Percentiles rank a stretch among this genome's conserved stretches.
Evolutionary conservation across 2,329 filamentous ascomycete genomes (phyloP).

Genomic region (Emmonsia crescens): DNA sequence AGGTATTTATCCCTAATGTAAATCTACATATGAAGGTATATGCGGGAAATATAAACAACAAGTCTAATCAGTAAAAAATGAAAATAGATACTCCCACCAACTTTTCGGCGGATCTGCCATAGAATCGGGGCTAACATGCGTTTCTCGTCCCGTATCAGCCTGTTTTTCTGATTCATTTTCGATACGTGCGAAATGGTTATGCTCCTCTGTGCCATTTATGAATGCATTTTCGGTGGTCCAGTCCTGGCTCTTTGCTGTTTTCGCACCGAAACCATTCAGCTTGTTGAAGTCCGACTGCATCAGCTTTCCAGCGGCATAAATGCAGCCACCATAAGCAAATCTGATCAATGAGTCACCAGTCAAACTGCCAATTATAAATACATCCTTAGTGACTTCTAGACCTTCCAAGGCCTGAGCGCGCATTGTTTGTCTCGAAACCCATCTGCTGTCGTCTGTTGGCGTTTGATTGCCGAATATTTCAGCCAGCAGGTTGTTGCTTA

Average conservation of each 20-base stretch:
- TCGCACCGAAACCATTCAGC: constrained; percentile 8
- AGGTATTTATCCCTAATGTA: constrained; percentile 1
- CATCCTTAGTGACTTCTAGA: constrained; percentile 41
- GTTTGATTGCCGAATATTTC: constrained; percentile 34
- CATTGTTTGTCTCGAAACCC: constrained; percentile 44
- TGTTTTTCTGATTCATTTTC: background rate
- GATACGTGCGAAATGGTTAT: background rate
- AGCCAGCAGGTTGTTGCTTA: constrained; percentile 35
- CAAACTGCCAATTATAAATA: constrained; percentile 49
- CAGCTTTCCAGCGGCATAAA: constrained; percentile 45
- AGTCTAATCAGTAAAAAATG: constrained; percentile 5
- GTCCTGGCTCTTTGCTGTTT: constrained; percentile 9
- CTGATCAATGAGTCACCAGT: constrained; percentile 51
- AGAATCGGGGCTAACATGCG: background rate
- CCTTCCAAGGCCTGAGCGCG: constrained; percentile 42
- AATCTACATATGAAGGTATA: background rate
- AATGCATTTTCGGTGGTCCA: background rate
- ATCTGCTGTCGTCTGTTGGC: constrained; percentile 15
- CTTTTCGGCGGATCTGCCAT: background rate
- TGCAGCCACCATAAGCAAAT: constrained; percentile 49
- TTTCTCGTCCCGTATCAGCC: background rate
- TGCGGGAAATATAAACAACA: background rate
- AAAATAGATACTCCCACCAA: constrained; percentile 9
- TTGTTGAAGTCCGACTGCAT: constrained; percentile 16
- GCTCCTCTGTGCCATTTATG: background rate